These are phyloP conservation scores for Cymbidium sinense DNA, from an alignment of 106 monocot species.

Conservation along the genomic window DNA sequence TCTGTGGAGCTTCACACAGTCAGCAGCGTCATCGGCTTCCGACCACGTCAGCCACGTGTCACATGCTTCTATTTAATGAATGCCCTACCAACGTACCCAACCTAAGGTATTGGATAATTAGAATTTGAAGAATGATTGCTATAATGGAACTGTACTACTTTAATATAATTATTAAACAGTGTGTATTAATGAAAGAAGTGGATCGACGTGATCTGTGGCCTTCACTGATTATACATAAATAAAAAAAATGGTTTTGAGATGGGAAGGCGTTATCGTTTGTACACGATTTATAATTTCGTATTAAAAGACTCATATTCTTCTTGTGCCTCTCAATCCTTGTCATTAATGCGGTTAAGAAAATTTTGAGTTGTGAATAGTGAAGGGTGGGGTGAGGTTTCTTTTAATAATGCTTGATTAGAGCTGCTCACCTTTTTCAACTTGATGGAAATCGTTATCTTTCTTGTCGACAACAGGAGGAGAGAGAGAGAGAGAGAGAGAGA, in stretches of 20 bases:
- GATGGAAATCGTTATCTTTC: conserved; percentile 14
- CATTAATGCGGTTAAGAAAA: conserved; percentile 9
- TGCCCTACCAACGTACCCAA: not conserved
- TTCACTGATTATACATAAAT: conserved; percentile 18
- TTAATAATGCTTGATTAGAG: conserved; percentile 12
- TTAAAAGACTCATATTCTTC: not conserved
- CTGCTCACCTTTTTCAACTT: conserved; percentile 8
- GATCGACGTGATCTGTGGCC: not conserved
- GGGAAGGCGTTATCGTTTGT: not conserved
- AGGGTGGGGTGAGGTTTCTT: conserved; percentile 20
- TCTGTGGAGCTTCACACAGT: conserved; percentile 62
- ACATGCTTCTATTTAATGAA: not conserved
- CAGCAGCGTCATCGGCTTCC: conserved; percentile 33
- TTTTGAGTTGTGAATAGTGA: not conserved
- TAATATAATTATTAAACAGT: not conserved
- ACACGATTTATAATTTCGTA: not conserved
- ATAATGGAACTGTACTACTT: not conserved
- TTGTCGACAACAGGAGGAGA: not conserved
- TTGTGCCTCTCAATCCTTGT: conserved; percentile 3
- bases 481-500: not conserved
- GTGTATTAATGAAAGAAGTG: not conserved
- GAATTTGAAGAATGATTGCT: too few species aligned
- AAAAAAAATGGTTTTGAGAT: conserved; percentile 15
- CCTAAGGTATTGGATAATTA: not conserved
- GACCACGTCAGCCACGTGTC: conserved; percentile 34